Evolutionary conservation across 805 yeast genomes (phyloP).

Genomic region (Nakazawaea molendinolei): DNA sequence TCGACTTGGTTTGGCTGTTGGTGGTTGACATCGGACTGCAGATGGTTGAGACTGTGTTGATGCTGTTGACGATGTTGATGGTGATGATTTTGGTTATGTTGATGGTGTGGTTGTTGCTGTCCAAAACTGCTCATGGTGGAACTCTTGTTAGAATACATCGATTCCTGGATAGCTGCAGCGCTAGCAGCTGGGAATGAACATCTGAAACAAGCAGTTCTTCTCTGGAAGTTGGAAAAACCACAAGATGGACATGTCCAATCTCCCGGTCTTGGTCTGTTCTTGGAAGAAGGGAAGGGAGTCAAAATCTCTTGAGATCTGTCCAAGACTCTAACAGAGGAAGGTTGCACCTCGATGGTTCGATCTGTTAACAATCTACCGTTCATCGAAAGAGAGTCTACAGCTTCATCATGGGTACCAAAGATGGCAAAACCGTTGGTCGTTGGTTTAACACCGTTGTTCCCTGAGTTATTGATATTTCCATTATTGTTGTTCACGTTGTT

Average conservation of each 20-base stretch:
- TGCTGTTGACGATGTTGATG: slow-evolving; percentile 2
- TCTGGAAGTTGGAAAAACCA: slow-evolving; percentile 90
- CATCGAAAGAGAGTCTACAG: slow-evolving; percentile 67
- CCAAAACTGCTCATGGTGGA: slow-evolving; percentile 8
- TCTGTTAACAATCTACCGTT: slow-evolving; percentile 75
- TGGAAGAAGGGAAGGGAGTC: slow-evolving; percentile 77
- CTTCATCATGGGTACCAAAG: slow-evolving; percentile 80
- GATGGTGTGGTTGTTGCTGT: slow-evolving; percentile 3
- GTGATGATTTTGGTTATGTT: neutral
- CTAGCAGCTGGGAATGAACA: slow-evolving; percentile 83
- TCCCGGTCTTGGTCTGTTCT: slow-evolving; percentile 89
- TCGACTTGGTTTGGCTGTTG: slow-evolving; percentile 2
- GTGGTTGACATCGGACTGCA: no score
- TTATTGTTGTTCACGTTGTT: slow-evolving; percentile 12
- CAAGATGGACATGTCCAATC: slow-evolving; percentile 98
- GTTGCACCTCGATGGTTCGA: slow-evolving; percentile 74
- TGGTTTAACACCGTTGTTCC: slow-evolving; percentile 35
- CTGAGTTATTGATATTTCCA: slow-evolving; percentile 7
- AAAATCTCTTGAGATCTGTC: slow-evolving; percentile 79
- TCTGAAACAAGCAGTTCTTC: slow-evolving; percentile 89
- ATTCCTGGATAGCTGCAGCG: slow-evolving; percentile 63
- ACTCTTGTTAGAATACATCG: slow-evolving; percentile 31
- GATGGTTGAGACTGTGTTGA: slow-evolving; percentile 1
- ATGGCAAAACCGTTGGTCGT: slow-evolving; percentile 76
- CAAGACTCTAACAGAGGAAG: slow-evolving; percentile 70